Percentiles rank a stretch among this genome's conserved stretches.
Evolutionary conservation across 805 yeast genomes (phyloP).

Genomic region (Diddensiella caesifluorescens): DNA sequence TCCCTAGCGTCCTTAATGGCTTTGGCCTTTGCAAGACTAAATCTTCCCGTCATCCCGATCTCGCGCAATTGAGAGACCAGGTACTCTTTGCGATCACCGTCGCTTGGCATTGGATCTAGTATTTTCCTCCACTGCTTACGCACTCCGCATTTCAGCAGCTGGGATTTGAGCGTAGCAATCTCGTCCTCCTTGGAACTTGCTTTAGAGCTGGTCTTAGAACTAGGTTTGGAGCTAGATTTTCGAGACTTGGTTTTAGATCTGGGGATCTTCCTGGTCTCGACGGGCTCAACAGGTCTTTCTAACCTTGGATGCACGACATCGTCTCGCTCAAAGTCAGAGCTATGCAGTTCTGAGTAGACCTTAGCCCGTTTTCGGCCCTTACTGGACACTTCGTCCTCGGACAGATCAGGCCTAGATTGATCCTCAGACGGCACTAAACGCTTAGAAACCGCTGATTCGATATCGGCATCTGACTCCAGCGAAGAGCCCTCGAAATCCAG

Average conservation of each 20-base stretch:
- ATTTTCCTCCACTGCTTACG: slow-evolving; percentile 25
- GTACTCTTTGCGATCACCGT: slow-evolving; percentile 18
- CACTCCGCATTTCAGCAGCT: slow-evolving; percentile 27
- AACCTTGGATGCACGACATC: no score
- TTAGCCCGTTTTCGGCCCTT: neutral
- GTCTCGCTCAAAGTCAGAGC: no score
- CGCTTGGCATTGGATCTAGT: slow-evolving; percentile 20
- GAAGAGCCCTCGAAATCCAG: no score
- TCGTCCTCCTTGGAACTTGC: slow-evolving; percentile 14
- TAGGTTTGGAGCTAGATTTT: no score
- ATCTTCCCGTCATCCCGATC: slow-evolving; percentile 28
- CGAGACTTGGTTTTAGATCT: neutral
- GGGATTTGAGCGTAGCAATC: slow-evolving; percentile 25
- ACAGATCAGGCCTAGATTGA: no score
- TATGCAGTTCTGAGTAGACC: no score
- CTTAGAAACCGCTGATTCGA: no score
- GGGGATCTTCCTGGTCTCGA: neutral
- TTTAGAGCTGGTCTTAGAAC: no score
- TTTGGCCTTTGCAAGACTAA: slow-evolving; percentile 26
- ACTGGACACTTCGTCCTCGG: neutral
- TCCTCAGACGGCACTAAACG: no score
- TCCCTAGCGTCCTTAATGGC: slow-evolving; percentile 25
- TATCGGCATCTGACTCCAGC: no score
- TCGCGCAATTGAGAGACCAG: slow-evolving; percentile 19
- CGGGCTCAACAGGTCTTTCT: slow-evolving; percentile 1